These are phyloP conservation scores for Adansonia rubrostipa DNA, from an alignment of 441 rosid species.

Conservation along the genomic window DNA sequence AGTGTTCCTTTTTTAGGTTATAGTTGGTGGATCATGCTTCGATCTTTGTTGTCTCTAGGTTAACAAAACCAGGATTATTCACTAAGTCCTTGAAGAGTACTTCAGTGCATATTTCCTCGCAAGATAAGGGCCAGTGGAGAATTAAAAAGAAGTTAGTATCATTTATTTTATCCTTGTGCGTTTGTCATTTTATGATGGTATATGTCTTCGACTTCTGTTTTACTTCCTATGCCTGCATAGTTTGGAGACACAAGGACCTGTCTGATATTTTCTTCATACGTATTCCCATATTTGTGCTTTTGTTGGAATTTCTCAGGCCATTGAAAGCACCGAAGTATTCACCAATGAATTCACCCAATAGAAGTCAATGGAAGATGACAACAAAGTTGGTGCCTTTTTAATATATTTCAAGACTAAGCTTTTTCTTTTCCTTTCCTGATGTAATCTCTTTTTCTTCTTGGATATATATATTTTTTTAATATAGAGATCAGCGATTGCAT, in stretches of 20 bases:
- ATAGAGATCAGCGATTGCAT: slow-evolving; percentile 78
- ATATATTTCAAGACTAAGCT: slow-evolving; percentile 7
- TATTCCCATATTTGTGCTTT: slow-evolving; percentile 18
- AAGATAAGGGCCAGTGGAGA: slow-evolving; percentile 56
- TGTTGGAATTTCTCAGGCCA: slow-evolving; percentile 41
- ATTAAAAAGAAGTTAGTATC: slow-evolving; percentile 53
- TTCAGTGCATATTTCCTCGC: slow-evolving; percentile 44
- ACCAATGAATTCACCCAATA: slow-evolving; percentile 36
- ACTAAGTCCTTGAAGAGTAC: slow-evolving; percentile 45
- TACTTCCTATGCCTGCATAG: not conserved
- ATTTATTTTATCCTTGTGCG: not conserved
- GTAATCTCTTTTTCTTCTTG: slow-evolving; percentile 18
- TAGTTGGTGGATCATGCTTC: slow-evolving; percentile 12
- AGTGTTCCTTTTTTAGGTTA: not conserved
- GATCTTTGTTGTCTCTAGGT: slow-evolving; percentile 37
- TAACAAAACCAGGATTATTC: slow-evolving; percentile 36
- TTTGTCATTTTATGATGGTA: not conserved
- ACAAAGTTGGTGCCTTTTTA: slow-evolving; percentile 53
- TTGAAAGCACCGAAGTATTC: slow-evolving; percentile 32
- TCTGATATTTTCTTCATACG: not conserved
- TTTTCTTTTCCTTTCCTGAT: slow-evolving; percentile 24
- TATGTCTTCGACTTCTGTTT: not conserved
- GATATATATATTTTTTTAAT: slow-evolving; percentile 21
- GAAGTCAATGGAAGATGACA: slow-evolving; percentile 54
- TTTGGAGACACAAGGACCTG: not conserved